Conservation (phyloP, 2,329 filamentous ascomycete species). For the Alternaria metachromatica region DNA sequence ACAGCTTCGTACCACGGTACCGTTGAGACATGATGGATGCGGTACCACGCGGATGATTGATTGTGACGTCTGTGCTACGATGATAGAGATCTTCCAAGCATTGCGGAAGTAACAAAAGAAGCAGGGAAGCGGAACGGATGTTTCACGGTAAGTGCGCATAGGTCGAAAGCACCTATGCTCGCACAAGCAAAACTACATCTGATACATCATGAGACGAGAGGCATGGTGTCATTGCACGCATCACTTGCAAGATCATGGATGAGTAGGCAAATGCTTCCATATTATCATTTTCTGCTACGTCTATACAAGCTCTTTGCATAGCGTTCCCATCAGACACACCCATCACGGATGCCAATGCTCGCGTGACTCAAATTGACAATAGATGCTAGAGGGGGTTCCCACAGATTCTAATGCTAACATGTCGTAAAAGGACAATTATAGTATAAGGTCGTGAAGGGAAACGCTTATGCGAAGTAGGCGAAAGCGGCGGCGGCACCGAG, state of each 20-base stretch:
- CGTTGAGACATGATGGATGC: constrained; percentile 9
- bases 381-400: constrained; percentile 13
- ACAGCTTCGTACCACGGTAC: constrained; percentile 18
- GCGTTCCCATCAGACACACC: constrained; percentile 9
- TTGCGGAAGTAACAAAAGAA: neutral
- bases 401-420: constrained; percentile 27
- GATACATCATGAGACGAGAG: neutral
- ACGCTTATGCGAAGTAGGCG: constrained; percentile 49
- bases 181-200: neutral
- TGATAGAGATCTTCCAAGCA: neutral
- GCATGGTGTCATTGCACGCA: neutral
- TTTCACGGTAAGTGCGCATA: neutral
- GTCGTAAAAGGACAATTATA: constrained; percentile 19
- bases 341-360: constrained; percentile 6
- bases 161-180: neutral
- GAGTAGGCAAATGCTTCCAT: neutral
- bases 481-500: constrained; percentile 52
- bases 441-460: neutral
- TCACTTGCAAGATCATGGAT: neutral
- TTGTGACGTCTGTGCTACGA: constrained; percentile 2
- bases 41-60: constrained; percentile 15
- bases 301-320: constrained; percentile 35
- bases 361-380: constrained; percentile 22
- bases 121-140: neutral
- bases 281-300: constrained; percentile 24